Base-by-base conservation (phyloP, 768 basidiomycete species). In the Amanita pseudoporphyria region DNA sequence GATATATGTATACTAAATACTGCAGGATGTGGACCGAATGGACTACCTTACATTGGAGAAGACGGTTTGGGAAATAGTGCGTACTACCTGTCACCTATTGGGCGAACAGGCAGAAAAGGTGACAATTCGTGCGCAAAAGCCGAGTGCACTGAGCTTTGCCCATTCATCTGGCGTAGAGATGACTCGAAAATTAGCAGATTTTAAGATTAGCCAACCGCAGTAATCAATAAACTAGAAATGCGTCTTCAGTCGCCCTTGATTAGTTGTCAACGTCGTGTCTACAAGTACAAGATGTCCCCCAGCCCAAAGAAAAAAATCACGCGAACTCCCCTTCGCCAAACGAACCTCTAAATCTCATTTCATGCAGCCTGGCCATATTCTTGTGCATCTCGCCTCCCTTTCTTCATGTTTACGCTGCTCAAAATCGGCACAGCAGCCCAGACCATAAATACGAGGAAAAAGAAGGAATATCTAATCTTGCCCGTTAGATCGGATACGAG, bases 401-500 rank as follows among this genome's bases (percentile, higher is more conserved):
- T 61, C 39, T 81, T 79, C 1, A 89, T 72, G 59, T 93, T 72
- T 3, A 95, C 87, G 31, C 71, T 70, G 53, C 67, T 57, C 6
- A 99, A 71, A 0, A 95, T 66, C 0, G 93, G 94, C 1, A 95
- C 66, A 0, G 92, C 85, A 1, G 79, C 56, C 77, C 84, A 84
- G 10, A 96, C 71, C 84, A 95, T 87, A 45, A 72, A 50, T 3
- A 90, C 71, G 13, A 97, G 74, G 69, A 98, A 93, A 61, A 89
- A 82, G 66, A 96, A 97, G 2, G 84, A 83, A 53, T 86, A 87
- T 22, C 94, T 84, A 42, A 96, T 94, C 64, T 95, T 93, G 2
- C 88, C 92, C 0, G 92, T 97, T 38, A 72, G 63, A 60, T 95
- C 92, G 0, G 93, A 82, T 35, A 97, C 87, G 32, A 93, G 56